Percentiles rank a stretch among this genome's conserved stretches.
Evolutionary conservation across 768 basidiomycete species (phyloP).

Genomic region (Mycena crocata): DNA sequence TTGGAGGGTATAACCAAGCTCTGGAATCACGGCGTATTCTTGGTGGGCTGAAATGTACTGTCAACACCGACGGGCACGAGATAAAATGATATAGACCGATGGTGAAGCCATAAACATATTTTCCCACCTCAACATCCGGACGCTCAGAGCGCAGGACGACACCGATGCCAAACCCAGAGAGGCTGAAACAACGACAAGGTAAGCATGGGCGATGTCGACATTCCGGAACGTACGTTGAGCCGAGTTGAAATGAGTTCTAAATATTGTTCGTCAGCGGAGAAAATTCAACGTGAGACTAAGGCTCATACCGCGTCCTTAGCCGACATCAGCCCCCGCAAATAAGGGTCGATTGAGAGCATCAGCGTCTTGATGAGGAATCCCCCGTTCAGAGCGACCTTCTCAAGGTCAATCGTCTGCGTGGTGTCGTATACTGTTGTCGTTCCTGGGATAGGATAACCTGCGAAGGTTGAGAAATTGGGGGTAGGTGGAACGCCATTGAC

Average conservation of each 20-base stretch:
- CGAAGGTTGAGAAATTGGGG: background rate
- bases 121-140: conserved; percentile 38
- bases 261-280: background rate
- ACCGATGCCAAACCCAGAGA: conserved; percentile 35
- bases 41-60: background rate
- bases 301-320: conserved; percentile 6
- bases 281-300: background rate
- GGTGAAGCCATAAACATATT: conserved; percentile 42
- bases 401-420: conserved; percentile 56
- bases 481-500: background rate
- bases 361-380: conserved; percentile 58
- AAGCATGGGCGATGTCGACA: background rate
- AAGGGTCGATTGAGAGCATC: conserved; percentile 59
- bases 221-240: background rate
- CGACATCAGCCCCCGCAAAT: conserved; percentile 53
- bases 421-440: conserved; percentile 54
- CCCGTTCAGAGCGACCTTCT: conserved; percentile 49
- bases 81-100: background rate
- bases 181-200: conserved; percentile 17
- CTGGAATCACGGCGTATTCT: conserved; percentile 2
- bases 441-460: conserved; percentile 48
- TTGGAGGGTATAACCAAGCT: background rate
- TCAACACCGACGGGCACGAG: background rate
- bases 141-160: conserved; percentile 39
- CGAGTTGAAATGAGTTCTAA: background rate